Percentiles rank a stretch among this genome's conserved stretches.
These are phyloP conservation scores for Xylaria sp. DNA, from an alignment of 2,329 filamentous ascomycete genomes.

Conservation along the genomic window DNA sequence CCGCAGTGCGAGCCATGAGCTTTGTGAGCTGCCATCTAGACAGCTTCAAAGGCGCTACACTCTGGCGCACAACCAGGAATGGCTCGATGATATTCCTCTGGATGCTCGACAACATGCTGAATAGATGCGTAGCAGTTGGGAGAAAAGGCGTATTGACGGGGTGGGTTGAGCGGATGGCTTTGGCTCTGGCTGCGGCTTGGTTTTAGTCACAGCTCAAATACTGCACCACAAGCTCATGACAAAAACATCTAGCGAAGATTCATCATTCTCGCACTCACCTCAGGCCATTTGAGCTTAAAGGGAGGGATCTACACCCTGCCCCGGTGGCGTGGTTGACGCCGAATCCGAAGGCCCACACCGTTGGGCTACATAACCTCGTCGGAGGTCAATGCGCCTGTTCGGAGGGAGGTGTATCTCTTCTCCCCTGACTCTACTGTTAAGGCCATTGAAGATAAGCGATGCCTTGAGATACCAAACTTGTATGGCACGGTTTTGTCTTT, in stretches of 20 bases:
- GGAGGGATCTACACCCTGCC: neutral
- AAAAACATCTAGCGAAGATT: neutral
- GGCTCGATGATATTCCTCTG: conserved; percentile 34
- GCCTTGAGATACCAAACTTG: neutral
- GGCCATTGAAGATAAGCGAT: neutral
- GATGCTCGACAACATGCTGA: conserved; percentile 29
- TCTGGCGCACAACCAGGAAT: conserved; percentile 30
- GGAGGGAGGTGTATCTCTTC: neutral
- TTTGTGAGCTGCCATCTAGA: conserved; percentile 34
- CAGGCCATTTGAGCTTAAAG: conserved; percentile 9
- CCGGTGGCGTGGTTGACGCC: conserved; percentile 3
- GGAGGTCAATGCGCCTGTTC: neutral
- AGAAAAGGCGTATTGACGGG: conserved; percentile 1
- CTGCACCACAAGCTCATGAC: neutral
- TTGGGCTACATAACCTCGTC: conserved; percentile 3
- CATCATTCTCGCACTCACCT: neutral
- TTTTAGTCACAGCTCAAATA: conserved; percentile 15
- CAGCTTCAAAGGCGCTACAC: conserved; percentile 31
- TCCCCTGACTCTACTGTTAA: neutral
- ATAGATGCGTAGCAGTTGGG: neutral
- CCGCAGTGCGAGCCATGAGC: conserved; percentile 16
- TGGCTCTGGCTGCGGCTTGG: neutral
- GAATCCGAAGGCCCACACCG: conserved; percentile 23
- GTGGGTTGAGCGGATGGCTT: conserved; percentile 2
- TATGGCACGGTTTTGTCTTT: neutral